A percentile compares a stretch with the other conserved stretches of the same genome.
Conservation (phyloP, 805 yeast genomes). For the Candida pseudofarinosa region DNA sequence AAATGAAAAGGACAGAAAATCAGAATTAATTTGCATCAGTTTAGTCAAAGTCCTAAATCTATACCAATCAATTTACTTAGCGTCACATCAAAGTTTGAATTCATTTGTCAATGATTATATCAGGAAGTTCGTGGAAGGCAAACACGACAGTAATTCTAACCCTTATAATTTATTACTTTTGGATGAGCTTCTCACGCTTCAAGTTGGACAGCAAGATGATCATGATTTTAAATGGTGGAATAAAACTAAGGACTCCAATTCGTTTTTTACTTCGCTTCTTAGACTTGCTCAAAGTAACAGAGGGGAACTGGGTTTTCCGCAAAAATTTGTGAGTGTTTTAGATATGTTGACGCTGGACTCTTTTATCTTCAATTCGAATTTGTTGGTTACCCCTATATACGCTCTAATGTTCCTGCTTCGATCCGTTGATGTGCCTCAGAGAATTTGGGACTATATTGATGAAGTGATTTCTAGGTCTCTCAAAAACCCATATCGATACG, state of each 20-base stretch:
- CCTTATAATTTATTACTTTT: slow-evolving; percentile 57
- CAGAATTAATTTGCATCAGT: slow-evolving; percentile 25
- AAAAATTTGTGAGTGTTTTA: slow-evolving; percentile 49
- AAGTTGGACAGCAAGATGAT: slow-evolving; percentile 46
- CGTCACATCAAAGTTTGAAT: slow-evolving; percentile 17
- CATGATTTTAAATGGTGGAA: slow-evolving; percentile 78
- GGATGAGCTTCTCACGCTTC: slow-evolving; percentile 51
- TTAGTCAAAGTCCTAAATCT: slow-evolving; percentile 40
- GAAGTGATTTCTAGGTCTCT: slow-evolving; percentile 70
- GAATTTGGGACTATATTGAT: slow-evolving; percentile 65
- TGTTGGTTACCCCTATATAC: slow-evolving; percentile 50
- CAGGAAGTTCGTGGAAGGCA: slow-evolving; percentile 11
- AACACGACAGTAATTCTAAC: slow-evolving; percentile 15
- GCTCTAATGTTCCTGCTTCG: slow-evolving; percentile 52
- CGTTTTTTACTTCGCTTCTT: slow-evolving; percentile 65
- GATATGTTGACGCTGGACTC: slow-evolving; percentile 47
- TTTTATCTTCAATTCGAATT: slow-evolving; percentile 48
- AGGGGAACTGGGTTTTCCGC: slow-evolving; percentile 20
- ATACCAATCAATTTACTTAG: slow-evolving; percentile 32
- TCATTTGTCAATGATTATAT: slow-evolving; percentile 15
- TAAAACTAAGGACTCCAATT: slow-evolving; percentile 36
- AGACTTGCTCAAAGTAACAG: slow-evolving; percentile 32
- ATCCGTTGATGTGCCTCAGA: slow-evolving; percentile 12
- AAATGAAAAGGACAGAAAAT: neutral
- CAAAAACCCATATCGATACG: slow-evolving; percentile 77